phyloP scores from a whole-genome alignment of 2,329 filamentous ascomycete genomes.

The Phyllachora maydis region DNA sequence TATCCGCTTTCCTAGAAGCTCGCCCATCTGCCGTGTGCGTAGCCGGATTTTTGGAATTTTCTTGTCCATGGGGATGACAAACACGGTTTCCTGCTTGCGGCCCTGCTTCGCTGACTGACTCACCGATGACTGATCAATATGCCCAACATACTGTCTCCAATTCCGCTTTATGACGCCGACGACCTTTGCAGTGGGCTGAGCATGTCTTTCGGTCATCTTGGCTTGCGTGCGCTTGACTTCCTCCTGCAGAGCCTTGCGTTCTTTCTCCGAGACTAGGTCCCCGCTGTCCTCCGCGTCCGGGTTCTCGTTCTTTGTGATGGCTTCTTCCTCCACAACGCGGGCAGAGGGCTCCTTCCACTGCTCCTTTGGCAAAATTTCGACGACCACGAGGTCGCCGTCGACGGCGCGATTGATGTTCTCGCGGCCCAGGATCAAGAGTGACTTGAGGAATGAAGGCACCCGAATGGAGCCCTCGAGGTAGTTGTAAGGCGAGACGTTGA shows the following conservation, averaged over 20 bases:
- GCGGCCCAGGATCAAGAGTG: constrained; percentile 69
- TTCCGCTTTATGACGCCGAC: constrained; percentile 89
- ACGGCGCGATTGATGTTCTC: constrained; percentile 94
- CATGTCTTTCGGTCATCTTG: constrained; percentile 50
- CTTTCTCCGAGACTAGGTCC: constrained; percentile 70
- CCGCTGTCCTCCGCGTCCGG: constrained; percentile 61
- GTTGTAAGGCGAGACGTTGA: constrained; percentile 95
- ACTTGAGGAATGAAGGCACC: constrained; percentile 74
- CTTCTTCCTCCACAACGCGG: constrained; percentile 88
- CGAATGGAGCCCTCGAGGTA: constrained; percentile 88
- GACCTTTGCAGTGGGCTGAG: constrained; percentile 80
- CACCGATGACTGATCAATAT: constrained; percentile 75
- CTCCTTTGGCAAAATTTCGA: constrained; percentile 80
- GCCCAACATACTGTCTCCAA: constrained; percentile 94
- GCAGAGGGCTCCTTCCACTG: constrained; percentile 95
- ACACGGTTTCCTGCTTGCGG: constrained; percentile 76
- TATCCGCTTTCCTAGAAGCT: constrained; percentile 78
- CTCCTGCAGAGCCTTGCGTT: constrained; percentile 72
- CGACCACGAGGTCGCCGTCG: constrained; percentile 78
- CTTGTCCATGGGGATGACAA: constrained; percentile 95
- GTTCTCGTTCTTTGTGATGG: constrained; percentile 81
- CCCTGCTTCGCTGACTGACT: constrained; percentile 54
- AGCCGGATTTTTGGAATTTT: constrained; percentile 90
- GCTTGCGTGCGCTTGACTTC: constrained; percentile 75
- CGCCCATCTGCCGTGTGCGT: constrained; percentile 72